Base-by-base conservation (phyloP, 768 basidiomycete species). In the Boletus eberwhitei region DNA sequence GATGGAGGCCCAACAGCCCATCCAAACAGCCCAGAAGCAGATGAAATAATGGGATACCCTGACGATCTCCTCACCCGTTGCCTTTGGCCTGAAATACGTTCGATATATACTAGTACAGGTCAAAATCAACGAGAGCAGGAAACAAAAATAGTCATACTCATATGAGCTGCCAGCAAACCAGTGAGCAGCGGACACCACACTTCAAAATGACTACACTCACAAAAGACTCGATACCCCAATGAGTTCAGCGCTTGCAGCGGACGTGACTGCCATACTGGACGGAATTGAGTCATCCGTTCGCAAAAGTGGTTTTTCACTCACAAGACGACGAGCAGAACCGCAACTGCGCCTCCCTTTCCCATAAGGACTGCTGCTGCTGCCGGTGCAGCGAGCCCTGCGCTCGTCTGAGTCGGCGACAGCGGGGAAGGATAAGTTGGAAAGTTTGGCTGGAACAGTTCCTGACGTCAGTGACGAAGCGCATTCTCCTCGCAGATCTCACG, bases 371-470 rank as follows among this genome's bases (percentile, higher is more conserved):
- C 72, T 0, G 78, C 78, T 3, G 79, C 77, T 2, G 77, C 74
- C 19, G 78, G 77, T 8, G 77, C 74, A 5, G 76, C 75, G 5
- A 80, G 69, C 14, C 79, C 78, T 13, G 75, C 75, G 40, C 72
- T 76, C 2, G 69, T 64, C 59, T 77, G 70, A 29, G 63, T 64
- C 16, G 73, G 62, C 0, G 74, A 73, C 35, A 77, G 59, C 17
- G 77, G 66, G 49, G 75, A 71, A 39, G 82, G 73, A 59, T 77
- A 83, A 0, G 82, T 83, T 3, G 82, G 82, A 59, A 82, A 83
- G 36, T 65, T 70, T 4, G 80, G 79, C 76, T 81, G 53, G 21
- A 34, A 11, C 5, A 36, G 2, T 5, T 49, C 6, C 19, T 11
- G n/a, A 12, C 12, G 24, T 52, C 40, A 54, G 26, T 5, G 5